Conservation (phyloP, 331 rosid species). For the Spiraea crenata region DNA sequence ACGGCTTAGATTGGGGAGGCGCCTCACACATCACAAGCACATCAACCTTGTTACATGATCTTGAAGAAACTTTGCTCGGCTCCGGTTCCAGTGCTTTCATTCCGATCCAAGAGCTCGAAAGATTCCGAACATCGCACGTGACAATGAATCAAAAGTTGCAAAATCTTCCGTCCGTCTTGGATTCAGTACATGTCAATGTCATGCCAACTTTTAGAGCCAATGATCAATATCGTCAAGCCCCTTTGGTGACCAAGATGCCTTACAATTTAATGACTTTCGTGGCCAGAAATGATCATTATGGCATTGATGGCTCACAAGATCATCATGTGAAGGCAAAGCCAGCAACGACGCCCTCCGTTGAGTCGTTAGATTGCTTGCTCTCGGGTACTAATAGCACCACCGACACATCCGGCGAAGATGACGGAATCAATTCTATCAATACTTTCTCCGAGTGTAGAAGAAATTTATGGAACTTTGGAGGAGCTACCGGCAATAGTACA, state of each 20-base stretch:
- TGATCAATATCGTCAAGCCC: conserved; percentile 3
- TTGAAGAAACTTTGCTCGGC: conserved; percentile 43
- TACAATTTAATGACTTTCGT: conserved; percentile 24
- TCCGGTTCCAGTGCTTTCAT: conserved; percentile 33
- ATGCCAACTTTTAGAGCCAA: conserved; percentile 17
- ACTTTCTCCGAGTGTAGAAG: conserved; percentile 47
- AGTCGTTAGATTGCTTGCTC: conserved; percentile 77
- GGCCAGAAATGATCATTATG: conserved; percentile 29
- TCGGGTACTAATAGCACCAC: conserved; percentile 64
- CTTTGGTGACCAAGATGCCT: conserved; percentile 23
- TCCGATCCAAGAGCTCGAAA: conserved; percentile 38
- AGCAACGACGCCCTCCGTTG: conserved; percentile 43
- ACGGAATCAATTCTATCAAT: conserved; percentile 51
- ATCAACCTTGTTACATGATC: conserved; percentile 28
- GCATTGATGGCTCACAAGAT: conserved; percentile 11
- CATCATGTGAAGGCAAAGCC: conserved; percentile 24
- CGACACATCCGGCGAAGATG: conserved; percentile 42
- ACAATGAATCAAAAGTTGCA: conserved; percentile 26
- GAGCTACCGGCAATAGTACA: conserved; percentile 24
- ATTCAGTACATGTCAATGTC: conserved; percentile 21
- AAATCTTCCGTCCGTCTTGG: conserved; percentile 10
- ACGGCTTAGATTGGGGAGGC: conserved; percentile 51
- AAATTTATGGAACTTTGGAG: conserved; percentile 53
- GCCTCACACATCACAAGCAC: conserved; percentile 32
- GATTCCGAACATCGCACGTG: conserved; percentile 24